A percentile compares a stretch with the other conserved stretches of the same genome.
These are phyloP conservation scores for Mycosarcoma maydis DNA, from an alignment of 1,284 basidiomycete genomes.

Conservation along the genomic window DNA sequence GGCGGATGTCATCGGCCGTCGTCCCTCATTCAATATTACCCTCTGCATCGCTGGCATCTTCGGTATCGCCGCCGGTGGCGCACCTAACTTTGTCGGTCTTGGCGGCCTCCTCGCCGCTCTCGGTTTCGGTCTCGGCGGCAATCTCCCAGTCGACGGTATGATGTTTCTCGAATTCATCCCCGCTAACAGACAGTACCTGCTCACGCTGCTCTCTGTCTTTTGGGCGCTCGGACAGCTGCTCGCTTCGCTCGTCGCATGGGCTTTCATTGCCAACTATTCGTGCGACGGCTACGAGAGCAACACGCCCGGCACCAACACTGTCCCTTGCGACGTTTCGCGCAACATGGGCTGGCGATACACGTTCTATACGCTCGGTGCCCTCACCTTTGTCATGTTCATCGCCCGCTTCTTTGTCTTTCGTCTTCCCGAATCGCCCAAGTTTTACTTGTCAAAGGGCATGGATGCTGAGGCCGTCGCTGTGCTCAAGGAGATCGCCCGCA, in stretches of 20 bases:
- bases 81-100: constrained; percentile 59
- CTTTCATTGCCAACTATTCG: constrained; percentile 63
- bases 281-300: constrained; percentile 51
- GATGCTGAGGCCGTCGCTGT: constrained; percentile 64
- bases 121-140: constrained; percentile 64
- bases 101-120: constrained; percentile 60
- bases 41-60: constrained; percentile 64
- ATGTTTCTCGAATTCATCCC: constrained; percentile 66
- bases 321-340: constrained; percentile 40
- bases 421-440: constrained; percentile 66
- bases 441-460: constrained; percentile 63
- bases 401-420: constrained; percentile 62
- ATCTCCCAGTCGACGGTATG: constrained; percentile 66
- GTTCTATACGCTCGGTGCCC: constrained; percentile 61
- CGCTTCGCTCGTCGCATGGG: constrained; percentile 63
- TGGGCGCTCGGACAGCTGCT: constrained; percentile 65
- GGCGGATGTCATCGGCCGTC: constrained; percentile 64
- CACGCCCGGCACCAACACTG: constrained; percentile 20
- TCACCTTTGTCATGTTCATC: constrained; percentile 62
- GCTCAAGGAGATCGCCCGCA: constrained; percentile 58
- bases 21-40: constrained; percentile 64
- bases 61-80: constrained; percentile 61
- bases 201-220: constrained; percentile 64
- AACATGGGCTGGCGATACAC: constrained; percentile 66
- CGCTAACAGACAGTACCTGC: constrained; percentile 58